Percentiles rank a stretch among this genome's conserved stretches.
These are phyloP conservation scores for Coemansia interrupta DNA, from an alignment of 192 early-diverging fungal species.

Conservation along the genomic window DNA sequence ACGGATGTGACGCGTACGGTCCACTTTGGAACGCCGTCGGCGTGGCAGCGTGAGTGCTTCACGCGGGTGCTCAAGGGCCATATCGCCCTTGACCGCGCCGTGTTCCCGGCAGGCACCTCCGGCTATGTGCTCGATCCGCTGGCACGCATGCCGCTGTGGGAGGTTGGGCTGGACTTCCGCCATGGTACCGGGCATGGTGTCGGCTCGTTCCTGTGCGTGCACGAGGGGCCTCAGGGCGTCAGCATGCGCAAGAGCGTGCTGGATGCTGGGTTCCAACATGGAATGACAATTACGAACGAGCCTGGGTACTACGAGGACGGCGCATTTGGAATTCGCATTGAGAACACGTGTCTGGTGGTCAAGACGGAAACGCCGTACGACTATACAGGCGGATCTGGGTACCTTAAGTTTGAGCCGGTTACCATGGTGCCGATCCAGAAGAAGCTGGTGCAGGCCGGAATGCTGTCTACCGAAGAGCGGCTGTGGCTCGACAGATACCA, in stretches of 20 bases:
- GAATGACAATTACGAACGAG: slow-evolving; percentile 97
- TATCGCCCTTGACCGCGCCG: slow-evolving; percentile 81
- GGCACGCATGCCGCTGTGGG: slow-evolving; percentile 85
- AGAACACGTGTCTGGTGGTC: slow-evolving; percentile 85
- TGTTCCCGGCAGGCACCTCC: slow-evolving; percentile 84
- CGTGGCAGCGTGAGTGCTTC: slow-evolving; percentile 85
- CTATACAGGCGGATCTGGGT: slow-evolving; percentile 76
- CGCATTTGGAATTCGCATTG: slow-evolving; percentile 94
- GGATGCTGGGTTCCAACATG: slow-evolving; percentile 71
- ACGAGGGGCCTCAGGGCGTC: slow-evolving; percentile 95
- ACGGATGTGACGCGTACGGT: slow-evolving; percentile 96
- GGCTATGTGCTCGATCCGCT: slow-evolving; percentile 90
- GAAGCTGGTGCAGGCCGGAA: slow-evolving; percentile 68
- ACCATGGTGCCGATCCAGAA: slow-evolving; percentile 87
- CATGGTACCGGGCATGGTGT: slow-evolving; percentile 99
- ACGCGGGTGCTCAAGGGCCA: slow-evolving; percentile 99
- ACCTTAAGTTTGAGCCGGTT: slow-evolving; percentile 87
- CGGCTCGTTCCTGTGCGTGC: slow-evolving; percentile 90
- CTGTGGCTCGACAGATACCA: slow-evolving; percentile 91
- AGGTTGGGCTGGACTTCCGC: slow-evolving; percentile 88
- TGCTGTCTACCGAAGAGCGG: slow-evolving; percentile 72
- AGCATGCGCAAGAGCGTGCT: slow-evolving; percentile 72
- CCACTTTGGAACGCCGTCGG: slow-evolving; percentile 83
- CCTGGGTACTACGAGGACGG: slow-evolving; percentile 98
- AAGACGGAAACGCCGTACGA: slow-evolving; percentile 69